Evolutionary conservation across 1,139 yeast genomes (phyloP), one percentile per base, ranked within the genome.

Genomic region (Pichia sp.): DNA sequence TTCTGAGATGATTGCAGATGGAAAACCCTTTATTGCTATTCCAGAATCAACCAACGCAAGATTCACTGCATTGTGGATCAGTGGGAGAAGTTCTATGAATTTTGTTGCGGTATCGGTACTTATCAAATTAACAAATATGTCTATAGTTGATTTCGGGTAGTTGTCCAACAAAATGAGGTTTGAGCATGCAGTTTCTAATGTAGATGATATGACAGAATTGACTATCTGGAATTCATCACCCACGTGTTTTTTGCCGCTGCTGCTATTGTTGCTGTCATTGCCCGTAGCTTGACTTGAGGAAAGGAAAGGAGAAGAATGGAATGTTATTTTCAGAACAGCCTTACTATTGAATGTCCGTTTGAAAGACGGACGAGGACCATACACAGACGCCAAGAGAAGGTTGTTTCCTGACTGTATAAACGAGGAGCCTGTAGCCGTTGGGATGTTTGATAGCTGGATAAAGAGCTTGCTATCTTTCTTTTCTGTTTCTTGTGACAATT

Each of bases 71-170:
- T 85, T 85, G 13, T 81, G 72, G 7, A 79, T 68, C 74, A 81
- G 68, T 58, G 78, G 74, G 48, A 77, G 69, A 46, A 79, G 64
- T 11, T 72, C 66, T 5, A 72, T 62, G 55, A 71, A 69, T 31
- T 73, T 64, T 40, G 74, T 71, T 13, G 72, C 60, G 8, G 60
- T 49, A 46, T 78, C 77, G 16, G 76, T 69, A 8, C 86, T 75
- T 19, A 90, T 73, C 3, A 90, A 74, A 46, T 87, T 81, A n/a
- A 92, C 75, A 62, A 85, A 86, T 29, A 93, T 76, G 65, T 86
- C 95, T 54, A 93, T 88, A 29, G 92, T 83, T 8, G 96, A 87
- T 70, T 93, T 93, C 6, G 98, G 97, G 67, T 92, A 92, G 58
- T 84, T 82, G 16, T 81, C 81, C 50, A 90, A 74, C 45, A 87